Percentiles rank a stretch among this genome's conserved stretches.
These are phyloP conservation scores for Aureobasidium melanogenum DNA, from an alignment of 2,329 filamentous ascomycete genomes.

Conservation along the genomic window DNA sequence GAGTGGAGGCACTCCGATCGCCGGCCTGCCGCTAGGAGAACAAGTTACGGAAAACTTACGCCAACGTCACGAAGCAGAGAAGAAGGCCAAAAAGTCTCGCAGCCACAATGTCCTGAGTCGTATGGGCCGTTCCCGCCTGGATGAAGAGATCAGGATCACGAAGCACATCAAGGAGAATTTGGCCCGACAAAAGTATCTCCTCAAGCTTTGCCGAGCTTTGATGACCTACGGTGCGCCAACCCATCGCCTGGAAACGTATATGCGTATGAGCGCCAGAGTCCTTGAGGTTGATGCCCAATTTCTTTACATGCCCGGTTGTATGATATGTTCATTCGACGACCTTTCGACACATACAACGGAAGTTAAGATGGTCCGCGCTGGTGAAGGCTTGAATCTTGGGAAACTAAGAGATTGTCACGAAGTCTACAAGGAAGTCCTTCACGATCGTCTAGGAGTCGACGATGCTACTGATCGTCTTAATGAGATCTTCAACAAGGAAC, in stretches of 20 bases:
- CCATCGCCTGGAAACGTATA: constrained; percentile 83
- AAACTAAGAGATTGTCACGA: constrained; percentile 66
- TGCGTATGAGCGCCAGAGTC: constrained; percentile 82
- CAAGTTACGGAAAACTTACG: constrained; percentile 34
- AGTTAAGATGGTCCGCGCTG: constrained; percentile 62
- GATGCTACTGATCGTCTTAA: constrained; percentile 58
- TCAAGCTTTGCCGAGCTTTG: constrained; percentile 73
- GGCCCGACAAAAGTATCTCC: constrained; percentile 70
- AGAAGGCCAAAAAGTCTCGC: constrained; percentile 21
- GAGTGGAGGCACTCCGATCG: constrained; percentile 33
- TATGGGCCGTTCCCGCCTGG: constrained; percentile 29
- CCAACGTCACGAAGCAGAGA: constrained; percentile 26
- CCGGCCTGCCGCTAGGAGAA: constrained; percentile 28
- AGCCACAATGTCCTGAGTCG: constrained; percentile 29
- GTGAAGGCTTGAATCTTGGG: constrained; percentile 63
- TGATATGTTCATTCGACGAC: constrained; percentile 89
- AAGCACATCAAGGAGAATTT: constrained; percentile 60
- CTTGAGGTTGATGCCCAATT: constrained; percentile 85
- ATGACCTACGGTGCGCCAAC: constrained; percentile 90
- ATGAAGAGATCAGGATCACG: constrained; percentile 49
- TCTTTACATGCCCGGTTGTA: constrained; percentile 81
- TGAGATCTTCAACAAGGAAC: constrained; percentile 49
- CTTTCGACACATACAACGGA: constrained; percentile 65
- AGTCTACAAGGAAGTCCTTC: constrained; percentile 75
- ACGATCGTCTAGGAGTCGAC: constrained; percentile 64